Base-by-base conservation (phyloP, 257 asterid species). In the Thymus quinquecostatus region DNA sequence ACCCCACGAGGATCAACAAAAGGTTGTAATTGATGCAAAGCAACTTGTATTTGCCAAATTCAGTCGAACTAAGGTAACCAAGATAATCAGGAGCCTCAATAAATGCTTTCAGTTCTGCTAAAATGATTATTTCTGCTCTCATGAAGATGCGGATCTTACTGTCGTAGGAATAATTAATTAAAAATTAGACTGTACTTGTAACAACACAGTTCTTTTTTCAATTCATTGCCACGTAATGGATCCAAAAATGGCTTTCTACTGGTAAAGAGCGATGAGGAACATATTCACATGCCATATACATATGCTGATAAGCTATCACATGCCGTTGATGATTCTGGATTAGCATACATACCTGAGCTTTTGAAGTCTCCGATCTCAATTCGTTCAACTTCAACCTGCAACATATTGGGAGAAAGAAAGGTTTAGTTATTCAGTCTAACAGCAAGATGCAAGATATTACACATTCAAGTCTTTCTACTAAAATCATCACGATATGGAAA, bases 341-440 rank as follows among this genome's bases (percentile, higher is more conserved):
- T 66, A 59, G 64, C 73, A 60, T 43, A 60, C 86, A 83, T 85
- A 73, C 99, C 97, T 73, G 96, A 80, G 80, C 77, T 79, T 80
- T 81, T 84, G 82, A 86, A 81, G 61, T 87, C 92, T 60, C 97
- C 98, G 50, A 95, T 71, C 70, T 95, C 96, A 70, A 92, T 89
- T 64, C 88, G 78, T 83, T 92, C 99, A 72, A 92, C 90, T 84
- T 95, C 99, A 82, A 84, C 85, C 99, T 94, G 97, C 75, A 82
- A 50, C 30, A 36, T 53, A 54, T 77, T 64, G 50, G 54, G 45
- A 65, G 69, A 11, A 14, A 38, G 55, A 43, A 29, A 64, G 29
- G 6, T 80, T 61, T 60, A 43, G 64, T 30, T 6, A 44, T 8
- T 72, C 36, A 71, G 55, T 33, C 33, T 11, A 59, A 56, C n/a